Percentiles rank a stretch among this genome's conserved stretches.
Evolutionary conservation across 768 basidiomycete species (phyloP).

Genomic region (Suillus spraguei): DNA sequence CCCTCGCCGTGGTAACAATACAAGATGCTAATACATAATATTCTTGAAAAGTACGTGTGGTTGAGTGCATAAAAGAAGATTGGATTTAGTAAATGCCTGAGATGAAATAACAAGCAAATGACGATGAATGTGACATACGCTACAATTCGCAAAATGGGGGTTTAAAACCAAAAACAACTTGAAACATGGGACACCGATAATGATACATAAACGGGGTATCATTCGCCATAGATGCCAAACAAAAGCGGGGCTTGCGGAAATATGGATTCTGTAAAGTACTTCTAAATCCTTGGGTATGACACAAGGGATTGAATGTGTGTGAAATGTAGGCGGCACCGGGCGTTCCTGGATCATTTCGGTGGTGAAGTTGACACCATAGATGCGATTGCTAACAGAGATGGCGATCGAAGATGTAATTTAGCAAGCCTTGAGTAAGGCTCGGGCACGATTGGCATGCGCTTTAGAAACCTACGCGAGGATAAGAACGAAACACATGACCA

Average conservation of each 20-base stretch:
- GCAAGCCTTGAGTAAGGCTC: constrained; percentile 58
- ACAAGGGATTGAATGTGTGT: background rate
- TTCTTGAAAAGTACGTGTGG: background rate
- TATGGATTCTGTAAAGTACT: constrained; percentile 3
- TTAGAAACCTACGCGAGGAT: constrained; percentile 50
- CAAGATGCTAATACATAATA: constrained; percentile 7
- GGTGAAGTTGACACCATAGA: background rate
- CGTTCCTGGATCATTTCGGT: constrained; percentile 5
- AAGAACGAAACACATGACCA: background rate
- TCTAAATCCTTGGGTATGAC: constrained; percentile 1
- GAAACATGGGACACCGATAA: background rate
- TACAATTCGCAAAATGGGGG: background rate
- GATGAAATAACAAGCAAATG: constrained; percentile 5
- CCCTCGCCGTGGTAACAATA: constrained; percentile 6
- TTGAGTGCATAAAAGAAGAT: constrained; percentile 7
- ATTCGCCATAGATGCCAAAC: background rate
- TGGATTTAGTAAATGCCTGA: background rate
- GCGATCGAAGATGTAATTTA: constrained; percentile 31
- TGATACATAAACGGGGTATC: constrained; percentile 8
- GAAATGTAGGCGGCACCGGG: constrained; percentile 8
- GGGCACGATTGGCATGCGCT: constrained; percentile 57
- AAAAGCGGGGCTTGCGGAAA: constrained; percentile 4
- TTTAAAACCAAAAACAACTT: constrained; percentile 1
- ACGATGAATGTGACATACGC: background rate
- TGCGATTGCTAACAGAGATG: constrained; percentile 1